A percentile compares a stretch with the other conserved stretches of the same genome.
These are phyloP conservation scores for Phialophora tarda DNA, from an alignment of 2,329 filamentous ascomycete genomes.

Conservation along the genomic window DNA sequence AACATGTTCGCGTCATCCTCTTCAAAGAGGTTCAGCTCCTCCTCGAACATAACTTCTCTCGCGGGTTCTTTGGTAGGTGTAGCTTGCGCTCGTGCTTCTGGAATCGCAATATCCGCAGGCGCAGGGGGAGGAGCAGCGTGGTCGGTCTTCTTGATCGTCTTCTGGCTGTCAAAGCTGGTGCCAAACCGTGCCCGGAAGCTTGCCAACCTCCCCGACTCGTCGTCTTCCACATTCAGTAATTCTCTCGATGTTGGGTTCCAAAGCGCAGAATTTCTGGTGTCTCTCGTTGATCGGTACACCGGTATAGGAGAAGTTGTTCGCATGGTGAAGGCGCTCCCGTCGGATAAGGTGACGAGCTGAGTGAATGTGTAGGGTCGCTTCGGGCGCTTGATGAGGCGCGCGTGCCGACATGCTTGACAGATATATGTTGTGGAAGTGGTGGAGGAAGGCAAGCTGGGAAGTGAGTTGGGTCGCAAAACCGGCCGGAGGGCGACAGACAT, in stretches of 20 bases:
- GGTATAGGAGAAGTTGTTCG: constrained; percentile 59
- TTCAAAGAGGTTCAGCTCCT: constrained; percentile 55
- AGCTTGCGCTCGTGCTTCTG: constrained; percentile 47
- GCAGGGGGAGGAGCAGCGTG: constrained; percentile 26
- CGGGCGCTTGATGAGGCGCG: constrained; percentile 84
- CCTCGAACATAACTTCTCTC: constrained; percentile 44
- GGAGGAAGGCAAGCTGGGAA: constrained; percentile 35
- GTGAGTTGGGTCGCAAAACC: constrained; percentile 33
- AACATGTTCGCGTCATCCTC: constrained; percentile 61
- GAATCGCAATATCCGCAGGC: constrained; percentile 1
- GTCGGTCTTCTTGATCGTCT: constrained; percentile 38
- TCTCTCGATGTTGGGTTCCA: constrained; percentile 89
- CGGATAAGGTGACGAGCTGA: constrained; percentile 90
- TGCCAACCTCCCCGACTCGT: constrained; percentile 88
- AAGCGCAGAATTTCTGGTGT: constrained; percentile 83
- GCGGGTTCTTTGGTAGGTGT: constrained; percentile 45
- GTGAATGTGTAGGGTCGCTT: constrained; percentile 95
- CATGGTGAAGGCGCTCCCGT: constrained; percentile 76
- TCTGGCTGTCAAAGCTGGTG: constrained; percentile 73
- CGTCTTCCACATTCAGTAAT: constrained; percentile 86
- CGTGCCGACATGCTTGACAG: constrained; percentile 72
- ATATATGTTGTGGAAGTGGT: constrained; percentile 48
- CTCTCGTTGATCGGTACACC: constrained; percentile 71
- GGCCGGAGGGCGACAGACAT: constrained; percentile 38
- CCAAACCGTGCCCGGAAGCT: constrained; percentile 88